Evolutionary conservation across 1,284 basidiomycete genomes (phyloP), one percentile per base, ranked within the genome.

Genomic region (Malassezia yamatoensis): DNA sequence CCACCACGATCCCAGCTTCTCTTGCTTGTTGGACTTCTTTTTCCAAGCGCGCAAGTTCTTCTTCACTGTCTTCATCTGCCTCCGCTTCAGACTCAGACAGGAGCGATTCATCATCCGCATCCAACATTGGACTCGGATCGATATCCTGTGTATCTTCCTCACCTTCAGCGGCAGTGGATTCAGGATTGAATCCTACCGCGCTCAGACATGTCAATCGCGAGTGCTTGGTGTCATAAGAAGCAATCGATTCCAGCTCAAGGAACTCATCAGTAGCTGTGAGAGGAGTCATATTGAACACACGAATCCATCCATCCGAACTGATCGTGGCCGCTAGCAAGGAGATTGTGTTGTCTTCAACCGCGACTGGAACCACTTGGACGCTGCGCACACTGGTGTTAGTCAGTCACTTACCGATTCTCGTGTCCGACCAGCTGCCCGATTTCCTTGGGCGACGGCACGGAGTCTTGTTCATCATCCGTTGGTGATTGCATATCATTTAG

Each of bases 261-360:
- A n/a, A 8, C 18, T 39, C 51, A n/a, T 46, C 48, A 6, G 36
- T 37, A 12, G 24, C 16, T 7, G 38, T 21, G 8, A 38, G 24
- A 13, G 50, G 2, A 10, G 49, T 49, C 24, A 72, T 59, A 45
- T 72, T 63, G 41, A 70, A 74, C 10, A 67, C 63, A 35, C 70
- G 67, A 44, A 74, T 64, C 9, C 60, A 55, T 7, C 72, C 72
- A 50, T 74, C 72, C 0, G 72, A 72, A n/a, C 65, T 70, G 58
- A 72, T 68, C 16, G 68, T 72, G 29, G 61, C 49, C 12, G 62
- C 65, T 2, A 65, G 54, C 48, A 49, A 15, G 21, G 15, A 47
- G 45, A 43, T 32, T n/a, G 16, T 16, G 16, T 50, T 41, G 35
- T 33, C 40, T 36, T 50, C 50, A 6, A 36, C 45, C 20, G 24